Evolutionary conservation across 2,329 filamentous ascomycete species (phyloP), one percentile per base, ranked within the genome.

Genomic region (Davidsoniella virescens): DNA sequence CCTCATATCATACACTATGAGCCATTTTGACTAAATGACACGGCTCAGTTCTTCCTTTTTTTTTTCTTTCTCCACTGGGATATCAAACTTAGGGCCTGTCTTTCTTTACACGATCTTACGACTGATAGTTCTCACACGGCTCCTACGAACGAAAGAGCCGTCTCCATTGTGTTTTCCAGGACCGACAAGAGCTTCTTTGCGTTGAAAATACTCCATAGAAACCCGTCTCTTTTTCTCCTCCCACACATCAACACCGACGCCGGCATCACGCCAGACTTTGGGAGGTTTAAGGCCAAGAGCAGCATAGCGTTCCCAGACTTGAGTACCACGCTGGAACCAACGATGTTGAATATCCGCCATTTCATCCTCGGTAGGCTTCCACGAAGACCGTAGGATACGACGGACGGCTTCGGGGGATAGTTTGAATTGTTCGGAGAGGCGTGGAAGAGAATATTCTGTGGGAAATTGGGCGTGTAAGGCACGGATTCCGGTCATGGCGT

Each of bases 401-500:
- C 88, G 79, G 53, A 96, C 84, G 1, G 80, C 85, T 62, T 98
- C 92, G 2, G 84, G 71, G 0, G 87, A 87, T n/a, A 95, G 71
- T 62, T 87, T 72, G 65, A 96, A 98, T 57, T 87, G 78, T 1
- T 78, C 61, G 0, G 90, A 78, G 12, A 96, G 76, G 33, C 78
- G 72, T 14, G 72, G 64, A 0, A 84, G 93, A 3, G 82, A 84
- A 67, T 87, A 95, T 52, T 74, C 71, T 2, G 82, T 73, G 0
- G 90, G 87, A 55, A 87, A 82, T 57, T 87, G 80, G 23, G 73
- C 68, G 63, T 95, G 78, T 33, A 98, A 70, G 17, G 84, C 81
- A 40, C 87, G 80, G 57, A 98, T 94, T 40, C 87, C 88, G n/a
- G 84, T 81, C 29, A 95, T 70, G 1, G 88, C 87, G 63, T 96